These are phyloP conservation scores for Phalaenopsis hybrid DNA, from an alignment of 116 monocot genomes.

Conservation along the genomic window DNA sequence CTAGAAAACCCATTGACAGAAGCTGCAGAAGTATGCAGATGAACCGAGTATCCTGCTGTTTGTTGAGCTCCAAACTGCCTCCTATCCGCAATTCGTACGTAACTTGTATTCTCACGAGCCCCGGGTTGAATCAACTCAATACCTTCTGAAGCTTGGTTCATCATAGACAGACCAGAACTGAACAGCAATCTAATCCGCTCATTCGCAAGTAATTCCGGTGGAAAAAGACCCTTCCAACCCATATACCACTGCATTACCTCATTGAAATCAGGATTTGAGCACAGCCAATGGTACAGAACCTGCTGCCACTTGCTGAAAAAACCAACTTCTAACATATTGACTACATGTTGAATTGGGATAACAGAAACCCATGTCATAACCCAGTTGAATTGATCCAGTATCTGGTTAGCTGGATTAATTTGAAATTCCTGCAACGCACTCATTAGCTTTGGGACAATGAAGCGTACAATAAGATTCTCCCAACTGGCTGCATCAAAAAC, in stretches of 20 bases:
- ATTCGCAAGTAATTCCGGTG: constrained; percentile 69
- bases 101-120: constrained; percentile 62
- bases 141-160: constrained; percentile 88
- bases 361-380: constrained; percentile 77
- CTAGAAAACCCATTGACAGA: constrained; percentile 24
- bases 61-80: constrained; percentile 70
- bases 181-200: constrained; percentile 63
- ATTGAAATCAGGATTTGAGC: constrained; percentile 65
- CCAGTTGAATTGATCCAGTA: constrained; percentile 74
- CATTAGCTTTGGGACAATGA: constrained; percentile 72
- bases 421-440: constrained; percentile 71
- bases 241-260: constrained; percentile 82
- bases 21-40: constrained; percentile 23
- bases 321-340: constrained; percentile 58
- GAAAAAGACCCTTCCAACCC: constrained; percentile 93
- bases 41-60: constrained; percentile 35
- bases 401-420: constrained; percentile 74
- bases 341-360: constrained; percentile 79
- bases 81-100: constrained; percentile 61
- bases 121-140: constrained; percentile 68
- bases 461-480: constrained; percentile 59
- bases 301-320: constrained; percentile 93
- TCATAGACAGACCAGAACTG: constrained; percentile 69
- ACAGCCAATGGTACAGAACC: constrained; percentile 74
- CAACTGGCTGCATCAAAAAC: constrained; percentile 81